Percentiles rank a stretch among this genome's conserved stretches.
Evolutionary conservation across 768 basidiomycete species (phyloP).

Genomic region (Dioszegia aurantiaca): DNA sequence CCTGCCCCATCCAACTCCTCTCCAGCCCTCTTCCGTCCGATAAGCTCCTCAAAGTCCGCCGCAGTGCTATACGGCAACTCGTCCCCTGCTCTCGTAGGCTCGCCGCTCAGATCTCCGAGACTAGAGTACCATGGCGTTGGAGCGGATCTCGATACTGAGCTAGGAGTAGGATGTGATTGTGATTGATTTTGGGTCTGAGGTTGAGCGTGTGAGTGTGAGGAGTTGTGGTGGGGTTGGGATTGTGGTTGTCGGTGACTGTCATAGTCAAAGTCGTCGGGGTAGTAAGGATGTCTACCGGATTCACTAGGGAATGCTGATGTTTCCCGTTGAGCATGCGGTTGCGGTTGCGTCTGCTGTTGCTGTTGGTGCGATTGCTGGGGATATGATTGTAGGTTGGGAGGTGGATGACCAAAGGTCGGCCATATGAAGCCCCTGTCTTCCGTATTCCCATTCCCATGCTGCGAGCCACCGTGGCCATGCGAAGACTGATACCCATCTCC

Average conservation of each 20-base stretch:
- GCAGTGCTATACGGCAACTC: not conserved
- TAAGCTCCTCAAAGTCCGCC: conserved; percentile 6
- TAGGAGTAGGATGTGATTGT: not conserved
- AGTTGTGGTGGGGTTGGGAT: not conserved
- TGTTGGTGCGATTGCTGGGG: not conserved
- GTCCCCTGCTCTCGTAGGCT: not conserved
- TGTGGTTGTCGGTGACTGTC: not conserved
- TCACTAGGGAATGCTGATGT: no score
- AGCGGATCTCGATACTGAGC: not conserved
- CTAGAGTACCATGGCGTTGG: not conserved
- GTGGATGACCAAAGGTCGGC: conserved; percentile 1
- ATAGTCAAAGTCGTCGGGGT: conserved; percentile 1
- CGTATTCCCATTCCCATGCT: not conserved
- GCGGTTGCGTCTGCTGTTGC: not conserved
- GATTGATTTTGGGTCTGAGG: not conserved
- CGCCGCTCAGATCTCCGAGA: not conserved
- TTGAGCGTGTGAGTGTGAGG: not conserved
- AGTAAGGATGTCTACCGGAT: not conserved
- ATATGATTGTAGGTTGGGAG: not conserved
- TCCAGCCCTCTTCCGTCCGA: conserved; percentile 3
- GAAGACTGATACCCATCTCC: no score
- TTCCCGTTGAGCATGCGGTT: not conserved
- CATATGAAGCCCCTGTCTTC: not conserved
- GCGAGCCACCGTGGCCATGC: not conserved
- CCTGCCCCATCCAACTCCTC: not conserved